Evolutionary conservation across 2,329 filamentous ascomycete genomes (phyloP).

Genomic region (Truncatella angustata): DNA sequence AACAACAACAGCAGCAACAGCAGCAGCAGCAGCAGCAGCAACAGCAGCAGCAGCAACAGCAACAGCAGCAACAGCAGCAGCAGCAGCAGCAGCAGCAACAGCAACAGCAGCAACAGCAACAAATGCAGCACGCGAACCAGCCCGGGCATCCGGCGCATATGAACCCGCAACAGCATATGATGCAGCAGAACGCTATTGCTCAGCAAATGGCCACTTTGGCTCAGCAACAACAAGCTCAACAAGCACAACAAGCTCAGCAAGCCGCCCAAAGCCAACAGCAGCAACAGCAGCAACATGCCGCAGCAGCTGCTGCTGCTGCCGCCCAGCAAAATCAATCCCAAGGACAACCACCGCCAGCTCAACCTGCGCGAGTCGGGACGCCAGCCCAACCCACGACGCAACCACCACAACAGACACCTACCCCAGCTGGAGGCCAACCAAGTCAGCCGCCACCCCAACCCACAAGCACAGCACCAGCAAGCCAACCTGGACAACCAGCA

Average conservation of each 20-base stretch:
- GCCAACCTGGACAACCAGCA: constrained; percentile 28
- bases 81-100: constrained; percentile 37
- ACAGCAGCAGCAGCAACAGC: constrained; percentile 36
- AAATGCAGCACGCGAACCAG: constrained; percentile 37
- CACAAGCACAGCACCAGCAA: constrained; percentile 30
- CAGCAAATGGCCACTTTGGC: constrained; percentile 21
- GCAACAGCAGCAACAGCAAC: constrained; percentile 40
- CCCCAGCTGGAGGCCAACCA: constrained; percentile 21
- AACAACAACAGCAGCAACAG: constrained; percentile 38
- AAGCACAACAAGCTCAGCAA: constrained; percentile 34
- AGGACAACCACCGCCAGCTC: constrained; percentile 20
- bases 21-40: constrained; percentile 41
- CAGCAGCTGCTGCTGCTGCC: constrained; percentile 19
- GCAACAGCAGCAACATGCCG: constrained; percentile 3
- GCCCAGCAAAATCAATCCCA: constrained; percentile 19
- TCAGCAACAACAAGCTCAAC: constrained; percentile 36
- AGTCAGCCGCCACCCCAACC: constrained; percentile 38
- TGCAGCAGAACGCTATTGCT: constrained; percentile 26
- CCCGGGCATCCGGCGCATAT: constrained; percentile 34
- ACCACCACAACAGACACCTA: constrained; percentile 26
- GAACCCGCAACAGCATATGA: constrained; percentile 38
- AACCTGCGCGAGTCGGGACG: constrained; percentile 22
- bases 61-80: constrained; percentile 40
- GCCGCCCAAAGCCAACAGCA: constrained; percentile 38
- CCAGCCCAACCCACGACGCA: constrained; percentile 29